Conservation (phyloP, 371 early-diverging fungal species). For the Chytridiales sp. region DNA sequence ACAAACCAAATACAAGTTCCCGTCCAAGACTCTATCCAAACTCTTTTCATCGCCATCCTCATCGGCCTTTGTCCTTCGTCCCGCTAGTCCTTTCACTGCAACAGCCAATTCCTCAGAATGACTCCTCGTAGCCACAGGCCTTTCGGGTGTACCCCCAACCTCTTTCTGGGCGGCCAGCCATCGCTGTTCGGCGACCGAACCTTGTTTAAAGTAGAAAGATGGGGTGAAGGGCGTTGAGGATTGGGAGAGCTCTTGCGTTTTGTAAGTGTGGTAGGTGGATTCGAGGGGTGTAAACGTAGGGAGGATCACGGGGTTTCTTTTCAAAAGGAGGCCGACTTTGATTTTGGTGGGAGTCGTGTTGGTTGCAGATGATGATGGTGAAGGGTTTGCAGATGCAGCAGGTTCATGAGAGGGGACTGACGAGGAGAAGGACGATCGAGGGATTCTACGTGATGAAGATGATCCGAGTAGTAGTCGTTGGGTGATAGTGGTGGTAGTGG, state of each 20-base stretch:
- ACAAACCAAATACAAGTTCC: slow-evolving; percentile 74
- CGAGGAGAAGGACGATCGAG: too few species aligned
- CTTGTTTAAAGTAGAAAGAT: slow-evolving; percentile 89
- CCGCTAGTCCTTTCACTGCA: slow-evolving; percentile 18
- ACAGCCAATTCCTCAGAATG: slow-evolving; percentile 24
- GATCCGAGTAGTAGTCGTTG: too few species aligned
- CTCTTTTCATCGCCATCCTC: slow-evolving; percentile 61
- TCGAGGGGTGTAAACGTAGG: slow-evolving; percentile 73
- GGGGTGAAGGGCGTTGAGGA: slow-evolving; percentile 61
- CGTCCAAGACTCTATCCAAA: slow-evolving; percentile 72
- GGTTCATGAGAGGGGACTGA: too few species aligned
- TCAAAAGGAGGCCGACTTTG: too few species aligned
- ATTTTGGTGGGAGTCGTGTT: too few species aligned
- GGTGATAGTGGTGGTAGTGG: too few species aligned
- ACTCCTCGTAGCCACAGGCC: too few species aligned
- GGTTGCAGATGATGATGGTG: too few species aligned
- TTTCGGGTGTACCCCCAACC: slow-evolving; percentile 25
- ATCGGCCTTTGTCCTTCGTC: slow-evolving; percentile 68
- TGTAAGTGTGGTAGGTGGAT: slow-evolving; percentile 71
- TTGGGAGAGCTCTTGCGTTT: slow-evolving; percentile 58
- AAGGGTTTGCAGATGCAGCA: too few species aligned
- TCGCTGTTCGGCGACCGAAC: slow-evolving; percentile 70
- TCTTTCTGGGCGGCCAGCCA: slow-evolving; percentile 52
- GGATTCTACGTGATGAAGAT: too few species aligned
- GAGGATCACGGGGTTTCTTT: slow-evolving; percentile 76